These are phyloP conservation scores for Pythium insidiosum DNA, from an alignment of 352 stramenopile species.

Conservation along the genomic window DNA sequence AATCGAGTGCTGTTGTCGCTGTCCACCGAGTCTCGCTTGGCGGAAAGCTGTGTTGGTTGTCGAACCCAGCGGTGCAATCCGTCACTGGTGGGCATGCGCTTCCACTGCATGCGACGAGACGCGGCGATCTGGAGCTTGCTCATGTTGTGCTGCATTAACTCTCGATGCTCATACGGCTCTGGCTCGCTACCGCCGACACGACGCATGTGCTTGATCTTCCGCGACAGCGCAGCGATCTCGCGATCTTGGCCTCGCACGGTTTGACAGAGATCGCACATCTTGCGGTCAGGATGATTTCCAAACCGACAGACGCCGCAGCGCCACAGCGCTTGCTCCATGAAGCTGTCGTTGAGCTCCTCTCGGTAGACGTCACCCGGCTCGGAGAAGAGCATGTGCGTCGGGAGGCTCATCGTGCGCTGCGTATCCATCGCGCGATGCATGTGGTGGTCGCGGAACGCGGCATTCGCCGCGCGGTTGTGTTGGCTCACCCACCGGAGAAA, in stretches of 20 bases:
- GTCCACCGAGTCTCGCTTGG: slow-evolving; percentile 38
- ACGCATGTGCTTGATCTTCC: slow-evolving; percentile 19
- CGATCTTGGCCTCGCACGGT: slow-evolving; percentile 47
- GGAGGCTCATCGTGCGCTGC: slow-evolving; percentile 15
- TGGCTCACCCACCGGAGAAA: slow-evolving; percentile 17
- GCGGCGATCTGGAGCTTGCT: slow-evolving; percentile 75
- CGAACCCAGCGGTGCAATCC: slow-evolving; percentile 69
- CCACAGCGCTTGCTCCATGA: slow-evolving; percentile 75
- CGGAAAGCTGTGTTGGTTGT: slow-evolving; percentile 15
- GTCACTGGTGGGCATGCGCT: slow-evolving; percentile 66
- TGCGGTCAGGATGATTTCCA: slow-evolving; percentile 76
- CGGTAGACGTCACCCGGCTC: slow-evolving; percentile 61
- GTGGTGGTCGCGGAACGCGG: background rate
- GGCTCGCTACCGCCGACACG: slow-evolving; percentile 38
- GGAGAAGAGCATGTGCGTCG: slow-evolving; percentile 40
- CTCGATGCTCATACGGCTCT: background rate
- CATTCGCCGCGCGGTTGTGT: background rate
- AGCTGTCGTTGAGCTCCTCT: slow-evolving; percentile 77
- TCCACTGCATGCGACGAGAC: slow-evolving; percentile 63
- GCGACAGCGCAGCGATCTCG: slow-evolving; percentile 24
- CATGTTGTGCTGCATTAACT: slow-evolving; percentile 24
- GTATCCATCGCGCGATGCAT: slow-evolving; percentile 22
- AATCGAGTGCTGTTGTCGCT: slow-evolving; percentile 41
- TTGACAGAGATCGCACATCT: slow-evolving; percentile 83
- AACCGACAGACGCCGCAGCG: slow-evolving; percentile 86